A percentile compares a stretch with the other conserved stretches of the same genome.
phyloP scores from a whole-genome alignment of 306 rosid genomes.

The Cucumis hystrix region DNA sequence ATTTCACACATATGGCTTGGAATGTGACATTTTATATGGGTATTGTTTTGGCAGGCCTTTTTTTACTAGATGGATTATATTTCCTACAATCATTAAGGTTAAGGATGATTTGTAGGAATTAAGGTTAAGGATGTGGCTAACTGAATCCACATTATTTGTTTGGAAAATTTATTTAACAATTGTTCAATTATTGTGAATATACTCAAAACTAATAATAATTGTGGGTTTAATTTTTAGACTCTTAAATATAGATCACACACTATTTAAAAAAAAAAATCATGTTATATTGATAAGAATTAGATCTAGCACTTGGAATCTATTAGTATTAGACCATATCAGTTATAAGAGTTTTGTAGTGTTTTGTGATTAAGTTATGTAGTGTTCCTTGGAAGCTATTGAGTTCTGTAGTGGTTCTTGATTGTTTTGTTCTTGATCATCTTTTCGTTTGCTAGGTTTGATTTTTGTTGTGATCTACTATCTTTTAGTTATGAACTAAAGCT shows the following conservation, averaged over 20 bases:
- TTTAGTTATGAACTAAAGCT: neutral
- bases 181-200: too few species aligned
- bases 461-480: neutral
- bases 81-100: neutral
- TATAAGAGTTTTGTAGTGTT: too few species aligned
- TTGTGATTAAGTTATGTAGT: too few species aligned
- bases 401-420: neutral
- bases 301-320: too few species aligned
- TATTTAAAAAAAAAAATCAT: too few species aligned
- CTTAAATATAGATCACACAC: neutral
- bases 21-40: constrained; percentile 95
- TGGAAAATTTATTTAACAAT: too few species aligned
- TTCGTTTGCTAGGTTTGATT: neutral
- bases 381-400: neutral
- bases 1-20: constrained; percentile 56
- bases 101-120: neutral
- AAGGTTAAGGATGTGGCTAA: neutral
- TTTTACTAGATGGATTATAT: neutral
- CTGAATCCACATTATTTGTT: too few species aligned
- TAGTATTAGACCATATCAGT: too few species aligned
- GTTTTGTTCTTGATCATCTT: neutral
- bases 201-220: too few species aligned
- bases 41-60: constrained; percentile 12
- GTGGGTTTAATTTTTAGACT: neutral
- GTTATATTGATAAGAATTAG: too few species aligned